phyloP scores from a whole-genome alignment of 1,284 basidiomycete genomes.

The Earliella scabrosa region DNA sequence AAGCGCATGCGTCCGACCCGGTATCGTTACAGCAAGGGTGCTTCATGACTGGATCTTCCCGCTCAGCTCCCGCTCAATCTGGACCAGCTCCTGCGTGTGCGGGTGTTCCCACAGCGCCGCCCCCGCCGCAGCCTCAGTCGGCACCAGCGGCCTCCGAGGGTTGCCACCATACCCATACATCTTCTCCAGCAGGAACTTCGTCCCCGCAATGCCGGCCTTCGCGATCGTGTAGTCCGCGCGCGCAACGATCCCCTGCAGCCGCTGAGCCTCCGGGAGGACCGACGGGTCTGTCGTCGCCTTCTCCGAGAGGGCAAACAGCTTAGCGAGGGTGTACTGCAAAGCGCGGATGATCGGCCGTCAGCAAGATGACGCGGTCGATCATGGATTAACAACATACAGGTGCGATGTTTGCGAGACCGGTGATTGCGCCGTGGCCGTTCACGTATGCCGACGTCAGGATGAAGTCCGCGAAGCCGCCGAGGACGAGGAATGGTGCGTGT shows the following conservation, averaged over 20 bases:
- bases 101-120: slow-evolving; percentile 70
- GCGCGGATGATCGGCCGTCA: slow-evolving; percentile 3
- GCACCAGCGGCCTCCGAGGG: slow-evolving; percentile 76
- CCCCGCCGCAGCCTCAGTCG: slow-evolving; percentile 57
- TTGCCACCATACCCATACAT: slow-evolving; percentile 79
- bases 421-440: slow-evolving; percentile 81
- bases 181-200: slow-evolving; percentile 79
- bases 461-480: slow-evolving; percentile 83
- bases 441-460: slow-evolving; percentile 71
- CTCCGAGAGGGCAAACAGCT: slow-evolving; percentile 67
- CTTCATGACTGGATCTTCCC: slow-evolving; percentile 38
- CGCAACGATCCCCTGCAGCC: slow-evolving; percentile 79
- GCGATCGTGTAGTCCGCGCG: slow-evolving; percentile 82
- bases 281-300: slow-evolving; percentile 55
- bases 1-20: not conserved
- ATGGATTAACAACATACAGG: too few species aligned
- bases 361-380: slow-evolving; percentile 34
- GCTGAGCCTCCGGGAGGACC: slow-evolving; percentile 72
- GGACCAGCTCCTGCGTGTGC: slow-evolving; percentile 68
- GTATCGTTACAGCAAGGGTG: not conserved
- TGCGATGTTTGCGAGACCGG: slow-evolving; percentile 79
- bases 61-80: slow-evolving; percentile 64
- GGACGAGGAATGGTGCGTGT: slow-evolving; percentile 57
- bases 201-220: slow-evolving; percentile 80
- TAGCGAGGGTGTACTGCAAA: slow-evolving; percentile 57